These are phyloP conservation scores for Aspergillus sp. DNA, from an alignment of 2,329 filamentous ascomycete genomes.

Conservation along the genomic window DNA sequence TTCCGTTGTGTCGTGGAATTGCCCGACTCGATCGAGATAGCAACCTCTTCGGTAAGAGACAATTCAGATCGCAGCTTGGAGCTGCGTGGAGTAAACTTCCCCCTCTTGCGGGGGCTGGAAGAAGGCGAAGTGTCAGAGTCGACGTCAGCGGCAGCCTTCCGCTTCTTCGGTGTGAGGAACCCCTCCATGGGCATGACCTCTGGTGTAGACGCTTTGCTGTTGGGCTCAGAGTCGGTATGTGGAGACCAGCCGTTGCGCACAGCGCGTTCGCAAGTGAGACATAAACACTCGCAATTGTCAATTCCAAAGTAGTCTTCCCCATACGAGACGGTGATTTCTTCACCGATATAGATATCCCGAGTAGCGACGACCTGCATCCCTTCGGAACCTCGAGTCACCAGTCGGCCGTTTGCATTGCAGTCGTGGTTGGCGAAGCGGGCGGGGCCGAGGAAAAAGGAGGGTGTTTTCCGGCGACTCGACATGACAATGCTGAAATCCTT, in stretches of 20 bases:
- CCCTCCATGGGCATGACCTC: slow-evolving; percentile 28
- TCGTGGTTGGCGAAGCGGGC: slow-evolving; percentile 98
- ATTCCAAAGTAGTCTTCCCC: slow-evolving; percentile 95
- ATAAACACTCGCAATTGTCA: slow-evolving; percentile 93
- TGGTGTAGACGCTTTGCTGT: slow-evolving; percentile 40
- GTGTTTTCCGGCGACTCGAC: slow-evolving; percentile 86
- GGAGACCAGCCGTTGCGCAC: slow-evolving; percentile 82
- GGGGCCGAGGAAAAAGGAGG: slow-evolving; percentile 91
- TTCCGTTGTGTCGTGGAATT: slow-evolving; percentile 1
- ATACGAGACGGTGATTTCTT: slow-evolving; percentile 96
- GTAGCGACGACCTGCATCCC: slow-evolving; percentile 90
- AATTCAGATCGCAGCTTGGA: slow-evolving; percentile 45
- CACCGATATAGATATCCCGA: slow-evolving; percentile 79
- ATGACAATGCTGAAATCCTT: slow-evolving; percentile 98
- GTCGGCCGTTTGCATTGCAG: slow-evolving; percentile 86
- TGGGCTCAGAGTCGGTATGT: slow-evolving; percentile 41
- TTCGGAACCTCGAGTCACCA: slow-evolving; percentile 80
- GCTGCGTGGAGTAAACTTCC: slow-evolving; percentile 38
- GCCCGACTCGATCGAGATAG: slow-evolving; percentile 28
- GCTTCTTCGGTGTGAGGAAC: slow-evolving; percentile 31
- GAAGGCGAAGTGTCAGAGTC: slow-evolving; percentile 32
- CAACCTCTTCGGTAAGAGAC: slow-evolving; percentile 38
- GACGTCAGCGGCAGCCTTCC: slow-evolving; percentile 31
- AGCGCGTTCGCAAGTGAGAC: slow-evolving; percentile 78
- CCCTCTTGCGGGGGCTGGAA: slow-evolving; percentile 38